Evolutionary conservation across 2,329 filamentous ascomycete genomes (phyloP), one percentile per base, ranked within the genome.

Genomic region (Mycosphaerelloides madeirae): DNA sequence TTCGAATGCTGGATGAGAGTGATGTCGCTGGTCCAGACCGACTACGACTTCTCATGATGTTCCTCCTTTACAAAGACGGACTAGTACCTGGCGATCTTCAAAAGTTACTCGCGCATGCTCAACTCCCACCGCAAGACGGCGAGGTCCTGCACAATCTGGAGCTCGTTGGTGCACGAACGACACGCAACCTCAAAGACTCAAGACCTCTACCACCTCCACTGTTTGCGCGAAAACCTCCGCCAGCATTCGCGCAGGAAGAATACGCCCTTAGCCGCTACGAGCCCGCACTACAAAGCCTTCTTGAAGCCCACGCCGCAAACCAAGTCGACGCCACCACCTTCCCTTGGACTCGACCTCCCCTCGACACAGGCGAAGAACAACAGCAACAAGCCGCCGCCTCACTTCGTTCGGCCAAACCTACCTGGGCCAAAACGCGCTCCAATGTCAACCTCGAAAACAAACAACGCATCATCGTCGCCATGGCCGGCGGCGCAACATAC

Each of bases 401-500:
- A 12, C 77, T 98, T 18, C 85, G 93, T 46, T 87, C 87, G 8
- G 89, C 89, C 13, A 94, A 95, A 60, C 93, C 91, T 1, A 95
- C 90, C 32, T 98, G 93, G 93, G 93, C 93, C 2, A 87, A 87
- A 41, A 84, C 86, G 8, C 83, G 88, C 33, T 77, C 84, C 20
- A 61, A 53, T 19, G 52, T 52, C 15, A 82, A 73, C 47, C 80
- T 75, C 48, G 91, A 97, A 63, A 94, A 90, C 53, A 81, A 85
- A 41, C 93, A 98, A 65, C 82, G 93, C 41, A 78, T 97, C 42
- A 86, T 98, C 47, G 83, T 97, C 13, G 97, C 95, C 64, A 84
- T 97, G 77, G 93, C 91, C 1, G 93, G 93, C 37, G 93, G 93
- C 34, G 93, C 93, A 15, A 97, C 93, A 0, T 95, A 91, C 65